phyloP scores from a whole-genome alignment of 1,139 yeast genomes.

The Hansenula lynferdii region DNA sequence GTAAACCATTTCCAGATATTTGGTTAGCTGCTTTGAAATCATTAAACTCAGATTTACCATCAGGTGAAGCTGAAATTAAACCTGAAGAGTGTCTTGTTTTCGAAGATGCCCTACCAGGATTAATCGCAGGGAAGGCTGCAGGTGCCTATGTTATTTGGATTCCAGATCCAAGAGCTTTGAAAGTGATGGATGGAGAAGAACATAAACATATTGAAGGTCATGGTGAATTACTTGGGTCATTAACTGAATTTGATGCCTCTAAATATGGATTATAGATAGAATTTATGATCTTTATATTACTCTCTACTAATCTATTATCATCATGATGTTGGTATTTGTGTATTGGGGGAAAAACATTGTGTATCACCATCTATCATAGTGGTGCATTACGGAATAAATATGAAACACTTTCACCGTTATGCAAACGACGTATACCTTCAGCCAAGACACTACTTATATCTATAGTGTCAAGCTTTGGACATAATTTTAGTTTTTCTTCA shows the following conservation, averaged over 20 bases:
- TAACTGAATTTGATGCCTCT: slow-evolving; percentile 48
- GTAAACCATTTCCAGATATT: slow-evolving; percentile 92
- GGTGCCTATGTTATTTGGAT: slow-evolving; percentile 91
- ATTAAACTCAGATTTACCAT: slow-evolving; percentile 38
- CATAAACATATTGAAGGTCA: slow-evolving; percentile 42
- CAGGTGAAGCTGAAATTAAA: slow-evolving; percentile 37
- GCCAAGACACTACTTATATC: slow-evolving; percentile 90
- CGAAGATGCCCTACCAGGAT: slow-evolving; percentile 94
- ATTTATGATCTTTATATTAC: too few species aligned
- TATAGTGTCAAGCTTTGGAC: slow-evolving; percentile 75
- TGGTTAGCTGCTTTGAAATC: slow-evolving; percentile 78
- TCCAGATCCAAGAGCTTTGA: slow-evolving; percentile 71
- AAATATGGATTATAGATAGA: slow-evolving; percentile 36
- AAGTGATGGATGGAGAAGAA: slow-evolving; percentile 36
- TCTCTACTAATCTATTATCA: too few species aligned
- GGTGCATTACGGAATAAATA: slow-evolving; percentile 81
- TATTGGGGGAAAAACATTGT: too few species aligned
- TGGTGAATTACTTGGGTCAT: slow-evolving; percentile 52
- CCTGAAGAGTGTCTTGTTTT: slow-evolving; percentile 83
- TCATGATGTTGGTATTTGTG: too few species aligned
- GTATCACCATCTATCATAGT: slow-evolving; percentile 27
- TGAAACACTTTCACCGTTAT: slow-evolving; percentile 94
- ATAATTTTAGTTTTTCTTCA: slow-evolving; percentile 62
- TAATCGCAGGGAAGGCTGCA: slow-evolving; percentile 74
- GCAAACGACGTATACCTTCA: slow-evolving; percentile 94